A percentile compares a stretch with the other conserved stretches of the same genome.
phyloP scores from a whole-genome alignment of 2,329 filamentous ascomycete species.

The Raffaelea arxii region DNA sequence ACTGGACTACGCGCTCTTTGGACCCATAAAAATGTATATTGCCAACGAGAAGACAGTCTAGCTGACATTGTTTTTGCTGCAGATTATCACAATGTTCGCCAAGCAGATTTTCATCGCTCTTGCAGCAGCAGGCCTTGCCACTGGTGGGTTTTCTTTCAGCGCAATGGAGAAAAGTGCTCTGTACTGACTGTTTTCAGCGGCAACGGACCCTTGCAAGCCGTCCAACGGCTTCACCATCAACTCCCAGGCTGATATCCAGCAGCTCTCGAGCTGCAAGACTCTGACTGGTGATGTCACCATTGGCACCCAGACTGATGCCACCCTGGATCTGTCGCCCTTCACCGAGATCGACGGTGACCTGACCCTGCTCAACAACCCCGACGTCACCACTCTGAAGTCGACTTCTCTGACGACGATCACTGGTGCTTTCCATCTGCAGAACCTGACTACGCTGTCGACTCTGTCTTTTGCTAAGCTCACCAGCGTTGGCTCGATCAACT shows the following conservation, averaged over 20 bases:
- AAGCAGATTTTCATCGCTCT: constrained; percentile 32
- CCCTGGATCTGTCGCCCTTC: constrained; percentile 53
- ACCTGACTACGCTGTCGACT: constrained; percentile 57
- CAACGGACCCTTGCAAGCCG: constrained; percentile 18
- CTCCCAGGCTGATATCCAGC: constrained; percentile 51
- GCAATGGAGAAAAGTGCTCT: too few species aligned
- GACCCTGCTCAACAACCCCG: constrained; percentile 49
- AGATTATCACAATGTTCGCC: constrained; percentile 30
- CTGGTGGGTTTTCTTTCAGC: constrained; percentile 22
- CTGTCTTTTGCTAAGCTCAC: constrained; percentile 58
- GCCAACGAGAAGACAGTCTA: too few species aligned
- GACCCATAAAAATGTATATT: too few species aligned
- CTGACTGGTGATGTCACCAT: constrained; percentile 62
- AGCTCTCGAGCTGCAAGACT: constrained; percentile 54
- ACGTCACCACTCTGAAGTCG: constrained; percentile 53
- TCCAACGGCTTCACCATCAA: constrained; percentile 46
- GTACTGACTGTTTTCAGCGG: not conserved
- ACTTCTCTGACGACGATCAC: constrained; percentile 54
- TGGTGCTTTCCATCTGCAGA: constrained; percentile 59
- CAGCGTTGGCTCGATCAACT: constrained; percentile 57
- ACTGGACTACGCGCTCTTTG: too few species aligned
- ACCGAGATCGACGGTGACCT: constrained; percentile 47
- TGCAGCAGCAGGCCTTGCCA: constrained; percentile 25
- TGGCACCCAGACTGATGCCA: constrained; percentile 40
- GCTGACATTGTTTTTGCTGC: not conserved